Conservation (phyloP, 352 stramenopile genomes). For the Hyaloperonospora brassicae region DNA sequence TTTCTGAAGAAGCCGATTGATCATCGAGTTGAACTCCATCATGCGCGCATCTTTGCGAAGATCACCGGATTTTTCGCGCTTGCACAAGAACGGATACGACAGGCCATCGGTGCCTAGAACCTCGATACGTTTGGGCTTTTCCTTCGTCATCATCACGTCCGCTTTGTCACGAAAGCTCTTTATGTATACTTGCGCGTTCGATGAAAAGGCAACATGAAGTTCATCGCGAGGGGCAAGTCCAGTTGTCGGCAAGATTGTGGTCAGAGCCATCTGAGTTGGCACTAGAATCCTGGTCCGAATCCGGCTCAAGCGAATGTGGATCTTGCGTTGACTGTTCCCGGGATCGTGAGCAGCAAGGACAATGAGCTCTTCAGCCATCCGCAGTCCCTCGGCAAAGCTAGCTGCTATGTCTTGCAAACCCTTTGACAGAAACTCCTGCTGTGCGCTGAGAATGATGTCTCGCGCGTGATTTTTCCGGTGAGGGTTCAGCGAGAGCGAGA, state of each 20-base stretch:
- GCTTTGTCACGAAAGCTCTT: slow-evolving; percentile 85
- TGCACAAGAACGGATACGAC: slow-evolving; percentile 90
- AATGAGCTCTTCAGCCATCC: slow-evolving; percentile 91
- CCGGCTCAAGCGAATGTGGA: slow-evolving; percentile 64
- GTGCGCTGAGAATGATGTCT: slow-evolving; percentile 52
- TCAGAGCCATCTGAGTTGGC: slow-evolving; percentile 70
- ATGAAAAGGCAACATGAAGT: slow-evolving; percentile 48
- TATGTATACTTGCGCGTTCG: slow-evolving; percentile 78
- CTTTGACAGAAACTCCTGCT: slow-evolving; percentile 58
- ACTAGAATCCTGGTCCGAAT: slow-evolving; percentile 70
- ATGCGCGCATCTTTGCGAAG: slow-evolving; percentile 99
- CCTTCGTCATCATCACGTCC: slow-evolving; percentile 97
- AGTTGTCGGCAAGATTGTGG: slow-evolving; percentile 59
- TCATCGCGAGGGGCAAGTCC: slow-evolving; percentile 50
- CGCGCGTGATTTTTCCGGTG: slow-evolving; percentile 55
- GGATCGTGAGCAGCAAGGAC: slow-evolving; percentile 87
- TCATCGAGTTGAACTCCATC: slow-evolving; percentile 99
- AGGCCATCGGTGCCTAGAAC: slow-evolving; percentile 67
- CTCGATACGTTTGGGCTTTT: slow-evolving; percentile 97
- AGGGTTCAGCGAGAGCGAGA: slow-evolving; percentile 87
- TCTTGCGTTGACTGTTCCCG: slow-evolving; percentile 59
- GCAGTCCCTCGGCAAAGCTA: slow-evolving; percentile 82
- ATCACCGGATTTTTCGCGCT: slow-evolving; percentile 97
- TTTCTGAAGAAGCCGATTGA: slow-evolving; percentile 97
- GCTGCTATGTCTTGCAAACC: slow-evolving; percentile 61